Conservation (phyloP, 495 filamentous ascomycete species). For the Beverwykella pulmonaria region DNA sequence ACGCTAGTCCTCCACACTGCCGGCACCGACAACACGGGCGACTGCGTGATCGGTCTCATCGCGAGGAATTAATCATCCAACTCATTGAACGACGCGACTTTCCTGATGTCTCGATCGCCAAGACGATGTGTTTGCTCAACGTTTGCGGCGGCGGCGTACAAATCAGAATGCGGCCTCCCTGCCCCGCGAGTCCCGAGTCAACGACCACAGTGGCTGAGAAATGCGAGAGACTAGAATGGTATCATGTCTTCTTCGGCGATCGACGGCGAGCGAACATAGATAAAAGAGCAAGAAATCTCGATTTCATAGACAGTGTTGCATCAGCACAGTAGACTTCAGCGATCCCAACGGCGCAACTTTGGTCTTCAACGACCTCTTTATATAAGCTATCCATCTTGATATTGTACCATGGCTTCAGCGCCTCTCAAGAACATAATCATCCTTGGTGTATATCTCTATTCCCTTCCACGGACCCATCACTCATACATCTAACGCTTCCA, state of each 20-base stretch:
- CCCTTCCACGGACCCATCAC: too few relatives aligned
- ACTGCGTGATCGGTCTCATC: too few relatives aligned
- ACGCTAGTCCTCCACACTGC: not conserved
- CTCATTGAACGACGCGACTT: too few relatives aligned
- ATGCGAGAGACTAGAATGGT: not conserved
- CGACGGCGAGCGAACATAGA: not conserved
- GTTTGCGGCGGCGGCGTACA: not conserved
- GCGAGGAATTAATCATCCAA: too few relatives aligned
- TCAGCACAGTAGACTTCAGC: too few relatives aligned
- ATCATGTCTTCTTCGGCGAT: not conserved
- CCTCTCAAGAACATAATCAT: constrained; percentile 32
- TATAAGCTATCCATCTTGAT: not conserved
- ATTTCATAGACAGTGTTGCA: too few relatives aligned
- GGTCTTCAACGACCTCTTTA: too few relatives aligned
- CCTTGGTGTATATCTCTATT: constrained; percentile 13
- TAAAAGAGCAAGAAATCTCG: not conserved
- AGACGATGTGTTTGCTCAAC: not conserved
- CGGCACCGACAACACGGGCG: too few relatives aligned
- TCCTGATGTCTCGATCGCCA: too few relatives aligned
- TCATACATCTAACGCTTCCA: constrained; percentile 19
- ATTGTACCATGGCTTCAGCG: constrained; percentile 20
- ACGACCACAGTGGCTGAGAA: not conserved
- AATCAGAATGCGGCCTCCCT: not conserved
- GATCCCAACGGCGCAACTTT: not conserved
- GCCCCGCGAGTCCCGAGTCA: not conserved